Evolutionary conservation across 345 rosid species (phyloP).

Genomic region (Eucalyptus brandiana): DNA sequence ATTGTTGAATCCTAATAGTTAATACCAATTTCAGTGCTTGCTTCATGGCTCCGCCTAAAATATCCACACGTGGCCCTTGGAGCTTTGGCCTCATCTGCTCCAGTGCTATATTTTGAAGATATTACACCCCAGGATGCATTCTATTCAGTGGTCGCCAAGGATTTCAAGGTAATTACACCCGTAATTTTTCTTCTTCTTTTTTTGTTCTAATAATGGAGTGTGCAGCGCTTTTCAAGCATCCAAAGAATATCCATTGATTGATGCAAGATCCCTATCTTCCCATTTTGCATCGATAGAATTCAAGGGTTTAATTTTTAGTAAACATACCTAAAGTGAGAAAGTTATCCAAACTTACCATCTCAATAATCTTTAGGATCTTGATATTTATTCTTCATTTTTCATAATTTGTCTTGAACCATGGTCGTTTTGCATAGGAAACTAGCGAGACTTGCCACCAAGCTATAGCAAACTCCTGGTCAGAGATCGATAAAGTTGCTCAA

Average conservation of each 20-base stretch:
- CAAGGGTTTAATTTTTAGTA: neutral
- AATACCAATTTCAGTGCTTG: slow-evolving; percentile 23
- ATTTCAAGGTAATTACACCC: slow-evolving; percentile 19
- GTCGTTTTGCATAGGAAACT: slow-evolving; percentile 11
- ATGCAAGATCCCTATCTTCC: neutral
- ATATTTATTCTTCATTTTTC: neutral
- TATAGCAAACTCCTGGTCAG: slow-evolving; percentile 48
- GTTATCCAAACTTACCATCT: neutral
- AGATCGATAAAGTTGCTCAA: slow-evolving; percentile 43
- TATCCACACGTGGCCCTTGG: slow-evolving; percentile 53
- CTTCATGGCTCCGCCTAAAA: slow-evolving; percentile 62
- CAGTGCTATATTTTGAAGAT: slow-evolving; percentile 39
- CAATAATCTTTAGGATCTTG: neutral
- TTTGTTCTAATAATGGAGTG: neutral
- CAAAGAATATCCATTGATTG: neutral
- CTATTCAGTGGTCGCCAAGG: slow-evolving; percentile 32
- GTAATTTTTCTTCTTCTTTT: neutral
- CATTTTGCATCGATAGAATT: neutral
- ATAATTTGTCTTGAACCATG: neutral
- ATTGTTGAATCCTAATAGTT: neutral
- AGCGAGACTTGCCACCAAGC: slow-evolving; percentile 49
- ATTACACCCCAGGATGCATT: slow-evolving; percentile 32
- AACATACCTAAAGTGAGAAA: neutral
- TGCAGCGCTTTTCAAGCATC: neutral
- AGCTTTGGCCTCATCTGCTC: slow-evolving; percentile 73